These are phyloP conservation scores for Artemisia argyi DNA, from an alignment of 129 eudicot species.

Conservation along the genomic window DNA sequence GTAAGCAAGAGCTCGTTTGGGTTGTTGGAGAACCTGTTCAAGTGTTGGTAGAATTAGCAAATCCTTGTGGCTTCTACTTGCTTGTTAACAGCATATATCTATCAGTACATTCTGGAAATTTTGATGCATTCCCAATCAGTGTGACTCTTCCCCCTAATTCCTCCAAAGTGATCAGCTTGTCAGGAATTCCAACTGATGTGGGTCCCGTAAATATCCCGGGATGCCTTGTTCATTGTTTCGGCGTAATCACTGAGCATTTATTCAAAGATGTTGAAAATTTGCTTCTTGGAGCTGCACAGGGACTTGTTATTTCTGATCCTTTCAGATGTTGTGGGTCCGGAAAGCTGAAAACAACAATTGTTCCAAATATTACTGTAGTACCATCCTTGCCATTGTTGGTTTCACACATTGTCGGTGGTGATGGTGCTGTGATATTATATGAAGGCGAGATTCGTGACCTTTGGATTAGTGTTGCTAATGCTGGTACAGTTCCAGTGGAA, in stretches of 20 bases:
- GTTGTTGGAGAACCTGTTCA: conserved; percentile 96
- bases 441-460: conserved; percentile 96
- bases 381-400: conserved; percentile 87
- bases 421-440: conserved; percentile 75
- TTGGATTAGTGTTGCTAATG: conserved; percentile 85
- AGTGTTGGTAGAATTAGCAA: conserved; percentile 89
- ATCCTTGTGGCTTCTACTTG: conserved; percentile 94
- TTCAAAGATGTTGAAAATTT: conserved; percentile 91
- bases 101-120: conserved; percentile 74
- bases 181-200: conserved; percentile 90
- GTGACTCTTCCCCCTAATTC: conserved; percentile 87
- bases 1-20: conserved; percentile 87
- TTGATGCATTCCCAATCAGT: conserved; percentile 89
- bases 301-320: conserved; percentile 95
- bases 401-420: conserved; percentile 85
- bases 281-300: conserved; percentile 92
- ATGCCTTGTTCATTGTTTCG: conserved; percentile 92
- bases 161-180: conserved; percentile 79
- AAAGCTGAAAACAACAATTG: conserved; percentile 54
- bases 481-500: conserved; percentile 95
- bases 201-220: conserved; percentile 83
- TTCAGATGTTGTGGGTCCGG: conserved; percentile 89
- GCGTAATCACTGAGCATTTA: conserved; percentile 85
- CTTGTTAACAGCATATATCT: conserved; percentile 86
- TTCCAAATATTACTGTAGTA: conserved; percentile 77